Base-by-base conservation (phyloP, 257 asterid species). In the Linderniella brevidens region DNA sequence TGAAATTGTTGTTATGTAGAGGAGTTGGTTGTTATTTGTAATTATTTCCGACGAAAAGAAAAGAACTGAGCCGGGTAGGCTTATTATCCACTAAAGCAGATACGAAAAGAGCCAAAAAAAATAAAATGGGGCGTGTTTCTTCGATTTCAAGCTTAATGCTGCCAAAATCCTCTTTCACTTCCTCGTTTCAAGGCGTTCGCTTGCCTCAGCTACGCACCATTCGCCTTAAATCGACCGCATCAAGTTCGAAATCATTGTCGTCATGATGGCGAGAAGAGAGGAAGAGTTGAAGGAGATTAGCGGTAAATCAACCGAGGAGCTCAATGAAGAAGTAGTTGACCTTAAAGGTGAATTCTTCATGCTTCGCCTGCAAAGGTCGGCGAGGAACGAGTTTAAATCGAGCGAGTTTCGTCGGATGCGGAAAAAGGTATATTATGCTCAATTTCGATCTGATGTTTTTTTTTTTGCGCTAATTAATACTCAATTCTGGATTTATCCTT, bases 291-390 rank as follows among this genome's bases (percentile, higher is more conserved):
- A 73, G 64, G 93, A 79, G 38, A 75, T 90, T 12, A 70, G 94
- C 65, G 43, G 71, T 19, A 90, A 81, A 65, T 64, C 96, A 4
- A 71, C 88, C 0, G 94, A 90, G 11, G 80, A 81, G 67, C 67
- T 90, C 7, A 64, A 85, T 39, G 93, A 90, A 63, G 96, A 90
- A 62, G 72, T 85, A 14, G 73, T 86, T 13, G 96, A 86, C 73
- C 79, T 85, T 37, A 85, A 90, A 64, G 99, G 99, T 36, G 99
- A 90, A 79, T 75, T 90, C 20, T 72, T 90, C 38, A 90, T 90
- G 99, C 93, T 90, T 48, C 96, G 96, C 48, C 90, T 88, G 52
- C 94, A 88, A 63, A 74, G 86, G 46, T 77, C 99, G 17, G 96
- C 93, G 25, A 70, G 94, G 50, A 90, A 75, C 38, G 99, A 90